Evolutionary conservation across 2,329 filamentous ascomycete species (phyloP), one percentile per base, ranked within the genome.

Genomic region (Colletotrichum gloeosporioides): DNA sequence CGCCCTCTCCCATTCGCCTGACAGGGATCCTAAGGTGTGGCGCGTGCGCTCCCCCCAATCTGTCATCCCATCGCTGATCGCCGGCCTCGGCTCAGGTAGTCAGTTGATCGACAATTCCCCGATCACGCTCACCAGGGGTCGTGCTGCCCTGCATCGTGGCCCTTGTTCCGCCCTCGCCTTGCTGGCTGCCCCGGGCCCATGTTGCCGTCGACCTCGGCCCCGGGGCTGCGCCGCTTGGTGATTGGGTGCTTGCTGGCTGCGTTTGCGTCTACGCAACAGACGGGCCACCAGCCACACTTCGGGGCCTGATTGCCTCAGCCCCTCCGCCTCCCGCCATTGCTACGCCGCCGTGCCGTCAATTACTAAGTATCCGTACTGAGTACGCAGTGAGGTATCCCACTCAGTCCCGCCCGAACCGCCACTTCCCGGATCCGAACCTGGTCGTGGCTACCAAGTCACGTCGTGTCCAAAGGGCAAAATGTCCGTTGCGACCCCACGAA

Each of bases 1-100:
- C 64, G 70, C 73, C 27, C 63, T 59, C 22, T 36, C 73, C 73
- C 64, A 76, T 76, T 73, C 64, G 70, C 57, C n/a, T 34, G 22
- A 22, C 44, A 76, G 44, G 73, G 70, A 53, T 63, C n/a, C 69
- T 34, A 68, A 75, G 61, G 63, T 73, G 63, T 73, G 73, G 69
- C 63, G 73, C 69, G 62, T 73, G 73, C 73, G 69, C 63, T 36
- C 44, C 32, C 67, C 59, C 32, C 68, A 61, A 53, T 65, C 74
- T 76, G 71, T 61, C 74, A 76, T 75, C 74, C 74, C 74, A 76
- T 76, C 71, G 71, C 74, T 76, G 74, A 76, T 76, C 71, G 59
- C 49, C 74, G 65, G 74, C 73, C 71, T 76, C 74, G 71, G 74
- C 59, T 70, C 71, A 39, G 61, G 27, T 59, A 76, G 71, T 76